Evolutionary conservation across 78 protist species (phyloP).

Genomic region (Dictyostelium citrinum): DNA sequence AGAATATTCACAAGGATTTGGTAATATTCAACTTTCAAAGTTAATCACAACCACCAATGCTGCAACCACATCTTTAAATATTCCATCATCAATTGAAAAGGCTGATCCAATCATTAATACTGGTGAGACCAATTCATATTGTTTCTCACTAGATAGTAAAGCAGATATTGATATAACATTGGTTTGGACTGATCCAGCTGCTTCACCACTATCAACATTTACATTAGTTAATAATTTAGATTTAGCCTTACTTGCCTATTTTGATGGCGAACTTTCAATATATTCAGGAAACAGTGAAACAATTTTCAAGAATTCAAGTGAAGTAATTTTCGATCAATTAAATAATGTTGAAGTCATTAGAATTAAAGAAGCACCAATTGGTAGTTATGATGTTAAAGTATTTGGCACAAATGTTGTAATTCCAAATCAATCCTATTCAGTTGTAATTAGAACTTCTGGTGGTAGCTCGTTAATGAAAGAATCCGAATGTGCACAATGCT

Average conservation of each 20-base stretch:
- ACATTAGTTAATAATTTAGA: slow-evolving; percentile 20
- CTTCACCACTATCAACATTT: slow-evolving; percentile 4
- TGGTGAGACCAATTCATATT: not conserved
- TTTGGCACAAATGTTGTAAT: slow-evolving; percentile 15
- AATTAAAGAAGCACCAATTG: not conserved
- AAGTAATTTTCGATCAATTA: not conserved
- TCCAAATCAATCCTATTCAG: slow-evolving; percentile 14
- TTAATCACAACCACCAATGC: not conserved
- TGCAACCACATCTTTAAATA: not conserved
- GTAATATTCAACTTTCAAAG: not conserved
- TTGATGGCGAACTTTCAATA: not conserved
- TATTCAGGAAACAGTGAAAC: not conserved
- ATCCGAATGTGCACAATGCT: slow-evolving; percentile 24
- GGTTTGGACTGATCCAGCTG: slow-evolving; percentile 55
- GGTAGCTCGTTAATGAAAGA: not conserved
- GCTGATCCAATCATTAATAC: not conserved
- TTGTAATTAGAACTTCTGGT: not conserved
- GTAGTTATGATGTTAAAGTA: slow-evolving; percentile 5
- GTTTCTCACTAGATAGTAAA: not conserved
- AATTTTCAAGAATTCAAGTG: not conserved
- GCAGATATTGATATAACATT: not conserved
- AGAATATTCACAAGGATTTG: slow-evolving; percentile 2
- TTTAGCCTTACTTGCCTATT: not conserved
- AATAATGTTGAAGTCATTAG: slow-evolving; percentile 27
- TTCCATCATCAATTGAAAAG: not conserved